Percentiles rank a stretch among this genome's conserved stretches.
Evolutionary conservation across 2,329 filamentous ascomycete genomes (phyloP).

Genomic region (Pestalotiopsis sp.): DNA sequence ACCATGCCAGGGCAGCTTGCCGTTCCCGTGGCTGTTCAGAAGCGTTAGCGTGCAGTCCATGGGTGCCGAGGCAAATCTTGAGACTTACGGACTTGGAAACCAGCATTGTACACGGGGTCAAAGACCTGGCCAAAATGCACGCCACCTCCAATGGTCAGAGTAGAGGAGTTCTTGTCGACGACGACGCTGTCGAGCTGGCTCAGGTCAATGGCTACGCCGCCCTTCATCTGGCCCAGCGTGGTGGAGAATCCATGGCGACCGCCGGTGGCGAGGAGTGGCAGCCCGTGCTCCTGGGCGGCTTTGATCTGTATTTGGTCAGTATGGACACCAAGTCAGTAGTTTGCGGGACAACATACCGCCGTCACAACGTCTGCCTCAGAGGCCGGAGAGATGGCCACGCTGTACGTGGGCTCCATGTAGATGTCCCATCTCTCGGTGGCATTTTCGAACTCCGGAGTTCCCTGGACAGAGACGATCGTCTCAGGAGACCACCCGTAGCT

Average conservation of each 20-base stretch:
- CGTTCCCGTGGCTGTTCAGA: slow-evolving; percentile 15
- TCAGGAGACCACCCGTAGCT: too few species aligned
- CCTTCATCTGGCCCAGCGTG: slow-evolving; percentile 24
- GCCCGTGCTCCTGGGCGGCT: slow-evolving; percentile 23
- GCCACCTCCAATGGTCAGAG: slow-evolving; percentile 17
- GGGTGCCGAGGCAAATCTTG: neutral
- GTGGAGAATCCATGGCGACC: slow-evolving; percentile 34
- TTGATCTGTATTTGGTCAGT: slow-evolving; percentile 14
- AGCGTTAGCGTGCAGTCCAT: neutral
- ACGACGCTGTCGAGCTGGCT: slow-evolving; percentile 27
- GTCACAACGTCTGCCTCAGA: neutral
- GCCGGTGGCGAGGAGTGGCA: slow-evolving; percentile 36
- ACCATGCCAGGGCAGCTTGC: slow-evolving; percentile 20
- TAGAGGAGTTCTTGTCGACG: slow-evolving; percentile 23
- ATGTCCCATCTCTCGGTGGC: slow-evolving; percentile 2
- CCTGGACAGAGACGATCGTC: too few species aligned
- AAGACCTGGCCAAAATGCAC: slow-evolving; percentile 10
- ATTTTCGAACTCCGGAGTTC: neutral
- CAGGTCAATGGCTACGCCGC: slow-evolving; percentile 34
- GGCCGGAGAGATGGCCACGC: neutral
- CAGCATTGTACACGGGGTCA: slow-evolving; percentile 18
- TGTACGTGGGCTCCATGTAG: neutral
- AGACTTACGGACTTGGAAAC: slow-evolving; percentile 23
- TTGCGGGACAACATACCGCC: neutral
- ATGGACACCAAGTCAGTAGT: neutral